phyloP scores from a whole-genome alignment of 2,329 filamentous ascomycete species.

The Xylariales sp. region DNA sequence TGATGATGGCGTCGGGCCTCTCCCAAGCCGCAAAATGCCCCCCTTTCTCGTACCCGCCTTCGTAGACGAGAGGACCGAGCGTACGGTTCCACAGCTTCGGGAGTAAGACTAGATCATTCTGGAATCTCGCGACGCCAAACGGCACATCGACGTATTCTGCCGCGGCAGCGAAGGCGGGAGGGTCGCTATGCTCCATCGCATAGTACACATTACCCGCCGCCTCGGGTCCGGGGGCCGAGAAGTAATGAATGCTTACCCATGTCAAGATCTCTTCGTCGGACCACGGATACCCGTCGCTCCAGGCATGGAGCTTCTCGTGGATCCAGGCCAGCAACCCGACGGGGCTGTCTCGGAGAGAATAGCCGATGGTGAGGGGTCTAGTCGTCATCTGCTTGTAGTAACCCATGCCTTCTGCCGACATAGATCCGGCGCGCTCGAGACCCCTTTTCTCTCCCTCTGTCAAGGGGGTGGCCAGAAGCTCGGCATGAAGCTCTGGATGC shows the following conservation, averaged over 20 bases:
- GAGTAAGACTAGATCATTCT: conserved; percentile 7
- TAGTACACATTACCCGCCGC: conserved; percentile 25
- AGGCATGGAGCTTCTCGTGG: conserved; percentile 24
- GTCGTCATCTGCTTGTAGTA: conserved; percentile 16
- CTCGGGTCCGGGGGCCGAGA: conserved; percentile 11
- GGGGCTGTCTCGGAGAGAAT: conserved; percentile 20
- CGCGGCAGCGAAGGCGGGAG: conserved; percentile 4
- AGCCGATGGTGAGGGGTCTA: conserved; percentile 23
- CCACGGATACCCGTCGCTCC: conserved; percentile 28
- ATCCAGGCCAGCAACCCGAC: conserved; percentile 30
- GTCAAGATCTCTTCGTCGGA: conserved; percentile 29
- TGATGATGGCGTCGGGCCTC: conserved; percentile 23
- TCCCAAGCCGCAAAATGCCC: conserved; percentile 34
- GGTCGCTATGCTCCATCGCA: conserved; percentile 21
- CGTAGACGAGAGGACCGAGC: conserved; percentile 20
- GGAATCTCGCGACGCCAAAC: conserved; percentile 25
- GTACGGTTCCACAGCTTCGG: conserved; percentile 28
- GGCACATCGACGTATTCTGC: conserved; percentile 18
- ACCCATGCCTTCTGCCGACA: conserved; percentile 18
- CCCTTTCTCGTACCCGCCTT: conserved; percentile 19
- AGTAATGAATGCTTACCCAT: conserved; percentile 22
- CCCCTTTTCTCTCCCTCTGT: background rate
- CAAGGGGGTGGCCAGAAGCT: conserved; percentile 6
- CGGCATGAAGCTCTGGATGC: conserved; percentile 16
- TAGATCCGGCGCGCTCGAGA: conserved; percentile 5